Evolutionary conservation across 257 asterid genomes (phyloP), one percentile per base, ranked within the genome.

Genomic region (Nicotiana tabacum): DNA sequence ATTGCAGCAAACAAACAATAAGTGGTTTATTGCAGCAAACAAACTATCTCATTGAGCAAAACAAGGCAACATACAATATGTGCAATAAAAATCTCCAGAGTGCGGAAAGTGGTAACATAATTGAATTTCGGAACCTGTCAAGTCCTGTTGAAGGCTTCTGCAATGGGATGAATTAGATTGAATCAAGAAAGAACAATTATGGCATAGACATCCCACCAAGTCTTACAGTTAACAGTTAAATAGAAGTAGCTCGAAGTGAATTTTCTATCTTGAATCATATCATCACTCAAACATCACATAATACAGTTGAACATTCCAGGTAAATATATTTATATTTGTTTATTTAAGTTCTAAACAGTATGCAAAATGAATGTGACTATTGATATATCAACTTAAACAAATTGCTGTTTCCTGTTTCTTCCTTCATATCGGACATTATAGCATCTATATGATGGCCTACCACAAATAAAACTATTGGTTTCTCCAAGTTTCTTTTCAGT

Each of bases 11-110:
- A 74, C 39, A 33, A 74, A 72, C 1, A 35, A 5, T 12, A 72
- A 72, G n/a, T 70, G 12, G 78, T 24, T 4, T 48, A 48, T 74
- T 74, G 62, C 62, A 74, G 80, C 43, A 74, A 74, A 74, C 39
- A 18, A 74, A 72, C 1, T 21, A 21, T 70, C 35, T 43, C 78
- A 43, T 5, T 70, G 60, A 43, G 78, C 51, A 3, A 64, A 64
- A 64, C 69, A 64, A 64, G 9, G 43, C 13, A 10, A 65, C 30
- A 65, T 5, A 30, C 17, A 13, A 29, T 29, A 30, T 33, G 70
- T 17, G 9, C 18, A 64, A 12, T 12, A 27, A 27, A 29, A 64
- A 64, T 64, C 9, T 64, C 17, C 39, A 4, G 30, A 27, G 37
- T 18, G 29, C 4, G 3, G 37, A 64, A 74, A 29, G 15, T 17